These are phyloP conservation scores for Colletotrichum sp. DNA, from an alignment of 2,329 filamentous ascomycete genomes.

Conservation along the genomic window DNA sequence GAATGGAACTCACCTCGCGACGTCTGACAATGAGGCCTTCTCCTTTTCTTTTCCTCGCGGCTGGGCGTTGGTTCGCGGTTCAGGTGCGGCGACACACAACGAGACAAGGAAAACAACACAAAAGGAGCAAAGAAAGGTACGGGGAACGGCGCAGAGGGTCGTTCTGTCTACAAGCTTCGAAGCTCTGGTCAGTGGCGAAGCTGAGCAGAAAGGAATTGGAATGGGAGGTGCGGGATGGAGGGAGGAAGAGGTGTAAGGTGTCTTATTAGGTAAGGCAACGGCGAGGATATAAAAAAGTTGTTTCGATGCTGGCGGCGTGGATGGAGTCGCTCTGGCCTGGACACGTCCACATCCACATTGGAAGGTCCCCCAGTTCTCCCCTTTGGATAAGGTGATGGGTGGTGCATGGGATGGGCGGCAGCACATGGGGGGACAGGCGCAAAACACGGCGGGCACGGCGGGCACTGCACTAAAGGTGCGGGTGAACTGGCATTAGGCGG, in stretches of 20 bases:
- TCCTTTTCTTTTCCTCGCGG: conserved; percentile 6
- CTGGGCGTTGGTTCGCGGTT: neutral
- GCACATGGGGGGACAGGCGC: neutral
- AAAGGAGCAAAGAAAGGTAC: neutral
- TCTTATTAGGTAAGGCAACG: conserved; percentile 16
- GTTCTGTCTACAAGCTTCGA: conserved; percentile 3
- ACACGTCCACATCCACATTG: neutral
- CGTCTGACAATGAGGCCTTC: neutral
- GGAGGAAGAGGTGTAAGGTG: conserved; percentile 3
- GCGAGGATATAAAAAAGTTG: conserved; percentile 5
- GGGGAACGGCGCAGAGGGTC: conserved; percentile 1
- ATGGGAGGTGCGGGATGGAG: neutral
- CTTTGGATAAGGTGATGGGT: neutral
- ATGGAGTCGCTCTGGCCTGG: neutral
- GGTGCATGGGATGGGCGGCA: neutral
- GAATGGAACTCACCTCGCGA: conserved; percentile 9
- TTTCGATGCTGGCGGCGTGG: neutral
- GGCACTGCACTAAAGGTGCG: neutral
- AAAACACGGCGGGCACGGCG: neutral
- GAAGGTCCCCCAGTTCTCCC: neutral
- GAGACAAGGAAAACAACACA: neutral
- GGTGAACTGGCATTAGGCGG: conserved; percentile 8
- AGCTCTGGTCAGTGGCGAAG: conserved; percentile 8
- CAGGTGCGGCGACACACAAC: neutral
- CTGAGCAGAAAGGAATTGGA: conserved; percentile 2